Evolutionary conservation across 2,329 filamentous ascomycete species (phyloP), one percentile per base, ranked within the genome.

Genomic region (Sarocladiaceae sp.): DNA sequence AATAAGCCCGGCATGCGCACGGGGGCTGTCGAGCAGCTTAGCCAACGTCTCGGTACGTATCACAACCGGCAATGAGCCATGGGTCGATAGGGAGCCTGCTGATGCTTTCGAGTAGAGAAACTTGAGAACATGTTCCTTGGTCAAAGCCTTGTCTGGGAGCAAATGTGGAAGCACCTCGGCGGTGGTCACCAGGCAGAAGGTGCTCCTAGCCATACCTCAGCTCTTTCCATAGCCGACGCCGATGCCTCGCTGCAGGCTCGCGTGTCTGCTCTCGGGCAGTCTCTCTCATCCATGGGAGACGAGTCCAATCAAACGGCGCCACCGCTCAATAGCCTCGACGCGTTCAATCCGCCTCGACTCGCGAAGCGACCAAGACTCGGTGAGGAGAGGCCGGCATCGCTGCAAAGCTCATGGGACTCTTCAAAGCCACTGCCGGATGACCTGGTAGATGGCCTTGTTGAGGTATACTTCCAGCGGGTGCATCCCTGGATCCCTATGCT

Each of bases 61-160:
- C 10, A 33, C 8, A 33, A n/a, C n/a, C n/a, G n/a, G n/a, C n/a
- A n/a, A n/a, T n/a, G n/a, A n/a, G n/a, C n/a, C n/a, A n/a, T n/a
- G n/a, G n/a, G n/a, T n/a, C n/a, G n/a, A n/a, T n/a, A n/a, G 59
- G 35, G 44, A 62, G 28, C 15, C 4, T 39, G 56, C 53, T 52
- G 47, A 56, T 40, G 57, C 59, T 57, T 13, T 57, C 59, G 29
- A 33, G 29, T 33, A 33, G 29, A 33, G 29, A 33, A 33, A 3
- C 58, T 70, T 7, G 67, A 70, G 52, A 65, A 69, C 48, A 70
- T 70, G 68, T 70, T 71, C 50, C 59, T 71, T 2, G 67, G 67
- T 1, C 66, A 70, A 36, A 63, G 66, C 2, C 53, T 70, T 10
- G 53, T 70, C 4, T 66, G 64, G 64, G 65, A 70, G 47, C 65